A percentile compares a stretch with the other conserved stretches of the same genome.
These are phyloP conservation scores for Fraxinus angustifolia DNA, from an alignment of 305 asterid genomes.

Conservation along the genomic window DNA sequence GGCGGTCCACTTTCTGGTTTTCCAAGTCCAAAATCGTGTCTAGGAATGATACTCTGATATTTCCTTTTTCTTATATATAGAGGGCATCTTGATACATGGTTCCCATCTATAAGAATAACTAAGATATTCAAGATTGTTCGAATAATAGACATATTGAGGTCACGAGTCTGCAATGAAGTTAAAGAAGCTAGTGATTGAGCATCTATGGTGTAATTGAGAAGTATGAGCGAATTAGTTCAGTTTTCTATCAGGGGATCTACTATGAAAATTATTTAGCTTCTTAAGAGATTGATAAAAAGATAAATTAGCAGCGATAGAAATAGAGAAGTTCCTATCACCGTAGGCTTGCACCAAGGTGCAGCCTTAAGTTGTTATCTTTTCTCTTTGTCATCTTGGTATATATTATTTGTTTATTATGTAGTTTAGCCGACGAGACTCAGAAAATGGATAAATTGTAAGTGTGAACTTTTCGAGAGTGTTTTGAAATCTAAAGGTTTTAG, in stretches of 20 bases:
- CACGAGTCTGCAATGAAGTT: not conserved
- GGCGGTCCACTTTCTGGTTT: not conserved
- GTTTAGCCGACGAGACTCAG: not conserved
- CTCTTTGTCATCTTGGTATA: not conserved
- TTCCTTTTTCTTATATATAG: not conserved
- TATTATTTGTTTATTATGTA: not conserved
- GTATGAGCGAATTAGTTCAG: not conserved
- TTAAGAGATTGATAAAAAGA: not conserved
- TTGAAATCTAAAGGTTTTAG: not conserved
- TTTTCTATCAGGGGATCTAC: not conserved
- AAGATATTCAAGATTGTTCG: not conserved
- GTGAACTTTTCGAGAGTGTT: not conserved
- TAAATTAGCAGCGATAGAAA: not conserved
- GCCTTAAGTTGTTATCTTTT: not conserved
- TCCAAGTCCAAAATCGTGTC: slow-evolving; percentile 12
- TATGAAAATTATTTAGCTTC: not conserved
- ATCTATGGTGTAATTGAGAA: not conserved
- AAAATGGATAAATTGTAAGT: not conserved
- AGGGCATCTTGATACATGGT: not conserved
- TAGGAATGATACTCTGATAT: not conserved
- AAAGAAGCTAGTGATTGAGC: not conserved
- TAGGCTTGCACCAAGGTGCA: not conserved
- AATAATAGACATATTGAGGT: not conserved
- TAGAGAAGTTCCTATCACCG: not conserved
- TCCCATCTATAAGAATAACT: not conserved